Evolutionary conservation across 1,284 basidiomycete genomes (phyloP).

Genomic region (Somion occarium): DNA sequence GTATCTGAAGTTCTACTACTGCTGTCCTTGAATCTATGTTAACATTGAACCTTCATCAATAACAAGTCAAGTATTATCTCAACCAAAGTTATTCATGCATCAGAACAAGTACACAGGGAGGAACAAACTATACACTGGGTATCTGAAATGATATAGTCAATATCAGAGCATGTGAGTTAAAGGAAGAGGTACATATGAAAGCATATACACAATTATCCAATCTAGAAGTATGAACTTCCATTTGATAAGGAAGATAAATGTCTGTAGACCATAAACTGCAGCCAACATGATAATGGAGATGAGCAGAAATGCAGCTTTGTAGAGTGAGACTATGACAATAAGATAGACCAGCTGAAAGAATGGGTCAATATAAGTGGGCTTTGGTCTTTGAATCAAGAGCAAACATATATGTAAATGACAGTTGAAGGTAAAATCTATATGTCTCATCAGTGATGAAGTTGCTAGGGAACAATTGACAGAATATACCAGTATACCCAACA

Average conservation of each 20-base stretch:
- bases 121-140: slow-evolving; percentile 95
- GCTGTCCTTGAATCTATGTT: slow-evolving; percentile 32
- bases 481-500: slow-evolving; percentile 83
- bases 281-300: slow-evolving; percentile 92
- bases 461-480: neutral
- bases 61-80: slow-evolving; percentile 96
- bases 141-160: slow-evolving; percentile 40
- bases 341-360: slow-evolving; percentile 75
- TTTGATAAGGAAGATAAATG: slow-evolving; percentile 92
- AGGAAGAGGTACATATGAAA: slow-evolving; percentile 56
- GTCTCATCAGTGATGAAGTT: slow-evolving; percentile 1
- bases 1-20: slow-evolving; percentile 70
- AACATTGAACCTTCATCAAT: slow-evolving; percentile 76
- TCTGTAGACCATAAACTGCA: slow-evolving; percentile 79
- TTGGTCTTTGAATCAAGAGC: neutral
- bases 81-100: slow-evolving; percentile 99
- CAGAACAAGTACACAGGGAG: slow-evolving; percentile 98
- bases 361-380: too few species aligned
- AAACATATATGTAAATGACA: slow-evolving; percentile 76
- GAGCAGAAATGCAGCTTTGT: slow-evolving; percentile 69
- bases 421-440: slow-evolving; percentile 86
- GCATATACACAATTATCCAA: slow-evolving; percentile 95
- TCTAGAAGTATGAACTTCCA: slow-evolving; percentile 98
- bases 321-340: slow-evolving; percentile 74
- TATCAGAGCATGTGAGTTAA: neutral